Percentiles rank a stretch among this genome's conserved stretches.
Conservation (phyloP, 2,329 filamentous ascomycete species). For the Paecilomyces fulvus region DNA sequence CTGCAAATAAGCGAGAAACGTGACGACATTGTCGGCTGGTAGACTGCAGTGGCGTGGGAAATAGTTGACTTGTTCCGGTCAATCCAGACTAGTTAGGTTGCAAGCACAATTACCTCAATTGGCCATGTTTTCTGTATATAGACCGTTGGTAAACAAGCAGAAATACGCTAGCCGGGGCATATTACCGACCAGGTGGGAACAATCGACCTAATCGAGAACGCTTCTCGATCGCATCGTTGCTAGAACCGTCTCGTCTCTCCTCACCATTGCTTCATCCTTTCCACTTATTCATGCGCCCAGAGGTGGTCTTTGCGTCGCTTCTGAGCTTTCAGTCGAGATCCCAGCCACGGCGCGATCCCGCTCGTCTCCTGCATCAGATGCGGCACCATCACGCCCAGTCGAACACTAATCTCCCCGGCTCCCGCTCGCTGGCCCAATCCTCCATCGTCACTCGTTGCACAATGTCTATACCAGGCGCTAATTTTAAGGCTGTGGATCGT, state of each 20-base stretch:
- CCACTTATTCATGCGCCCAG: neutral
- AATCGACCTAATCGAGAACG: neutral
- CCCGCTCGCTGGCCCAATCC: neutral
- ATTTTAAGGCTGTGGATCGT: neutral
- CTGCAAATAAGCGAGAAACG: neutral
- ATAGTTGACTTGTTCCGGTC: too few relatives aligned
- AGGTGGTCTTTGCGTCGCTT: neutral
- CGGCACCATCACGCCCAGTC: neutral
- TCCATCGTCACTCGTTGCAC: conserved; percentile 5
- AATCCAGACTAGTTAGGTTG: neutral
- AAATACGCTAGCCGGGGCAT: neutral
- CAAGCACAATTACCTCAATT: neutral
- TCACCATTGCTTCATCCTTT: neutral
- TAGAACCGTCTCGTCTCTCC: neutral
- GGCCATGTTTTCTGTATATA: neutral
- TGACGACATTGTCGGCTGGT: neutral
- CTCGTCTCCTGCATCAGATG: neutral
- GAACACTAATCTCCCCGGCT: neutral
- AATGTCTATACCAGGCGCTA: neutral
- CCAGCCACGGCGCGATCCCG: neutral
- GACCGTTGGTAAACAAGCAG: neutral
- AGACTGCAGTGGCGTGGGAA: neutral
- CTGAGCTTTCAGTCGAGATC: neutral
- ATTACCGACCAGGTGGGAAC: neutral
- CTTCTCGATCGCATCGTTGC: neutral